Evolutionary conservation across 768 basidiomycete species (phyloP).

Genomic region (Holtermannia corniformis): DNA sequence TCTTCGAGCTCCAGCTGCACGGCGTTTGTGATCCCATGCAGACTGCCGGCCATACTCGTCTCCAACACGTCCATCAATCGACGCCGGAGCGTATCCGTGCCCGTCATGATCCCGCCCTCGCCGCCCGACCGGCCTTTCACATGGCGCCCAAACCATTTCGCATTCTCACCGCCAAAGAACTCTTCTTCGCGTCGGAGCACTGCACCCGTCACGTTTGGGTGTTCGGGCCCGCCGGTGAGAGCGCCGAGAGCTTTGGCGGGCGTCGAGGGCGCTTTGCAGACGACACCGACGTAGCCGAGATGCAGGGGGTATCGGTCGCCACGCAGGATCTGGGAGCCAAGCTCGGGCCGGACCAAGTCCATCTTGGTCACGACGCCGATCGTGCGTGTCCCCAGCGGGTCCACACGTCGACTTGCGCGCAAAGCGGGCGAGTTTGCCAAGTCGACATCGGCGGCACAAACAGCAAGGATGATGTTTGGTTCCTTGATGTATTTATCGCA

Average conservation of each 20-base stretch:
- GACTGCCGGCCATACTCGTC: conserved; percentile 89
- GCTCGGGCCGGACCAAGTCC: conserved; percentile 83
- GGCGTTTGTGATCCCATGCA: conserved; percentile 92
- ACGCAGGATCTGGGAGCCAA: conserved; percentile 67
- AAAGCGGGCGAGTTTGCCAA: conserved; percentile 95
- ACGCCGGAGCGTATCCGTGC: conserved; percentile 78
- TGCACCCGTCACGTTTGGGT: conserved; percentile 42
- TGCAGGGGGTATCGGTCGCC: conserved; percentile 96
- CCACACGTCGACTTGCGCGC: conserved; percentile 82
- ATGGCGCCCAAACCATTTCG: conserved; percentile 26
- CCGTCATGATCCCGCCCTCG: conserved; percentile 59
- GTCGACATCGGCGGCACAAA: conserved; percentile 97
- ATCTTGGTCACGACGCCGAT: conserved; percentile 99
- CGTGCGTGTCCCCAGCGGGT: conserved; percentile 87
- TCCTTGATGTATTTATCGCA: conserved; percentile 98
- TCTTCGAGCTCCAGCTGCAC: conserved; percentile 97
- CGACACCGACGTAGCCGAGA: conserved; percentile 93
- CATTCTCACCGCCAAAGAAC: conserved; percentile 47
- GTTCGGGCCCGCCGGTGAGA: conserved; percentile 26
- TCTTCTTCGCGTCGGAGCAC: conserved; percentile 48
- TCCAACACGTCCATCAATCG: conserved; percentile 96
- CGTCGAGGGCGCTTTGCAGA: conserved; percentile 57
- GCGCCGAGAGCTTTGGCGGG: conserved; percentile 12
- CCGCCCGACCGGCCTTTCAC: conserved; percentile 7
- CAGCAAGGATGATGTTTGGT: conserved; percentile 98